phyloP scores from a whole-genome alignment of 1,284 basidiomycete genomes.

The Malassezia obtusa region DNA sequence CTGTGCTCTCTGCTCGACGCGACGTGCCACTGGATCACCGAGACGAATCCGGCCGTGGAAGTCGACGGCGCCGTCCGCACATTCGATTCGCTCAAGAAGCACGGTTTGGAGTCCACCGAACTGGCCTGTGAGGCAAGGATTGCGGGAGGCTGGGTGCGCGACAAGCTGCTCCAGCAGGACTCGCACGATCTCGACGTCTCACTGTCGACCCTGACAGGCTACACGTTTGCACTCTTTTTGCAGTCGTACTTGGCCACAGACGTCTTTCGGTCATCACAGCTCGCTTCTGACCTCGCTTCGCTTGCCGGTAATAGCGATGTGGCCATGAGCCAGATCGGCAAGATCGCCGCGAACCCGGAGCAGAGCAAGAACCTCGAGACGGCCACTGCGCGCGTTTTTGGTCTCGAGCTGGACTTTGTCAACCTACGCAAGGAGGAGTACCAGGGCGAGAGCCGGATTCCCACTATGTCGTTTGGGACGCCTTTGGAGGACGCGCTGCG shows the following conservation, averaged over 20 bases:
- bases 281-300: background rate
- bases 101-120: conserved; percentile 3
- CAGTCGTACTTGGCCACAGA: conserved; percentile 58
- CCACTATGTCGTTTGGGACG: conserved; percentile 76
- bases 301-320: conserved; percentile 18
- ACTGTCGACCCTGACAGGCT: conserved; percentile 72
- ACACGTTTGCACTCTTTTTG: conserved; percentile 75
- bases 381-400: conserved; percentile 74
- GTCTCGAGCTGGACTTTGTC: conserved; percentile 82
- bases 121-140: conserved; percentile 31
- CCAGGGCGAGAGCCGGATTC: conserved; percentile 74
- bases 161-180: conserved; percentile 77
- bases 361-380: conserved; percentile 98
- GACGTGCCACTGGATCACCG: conserved; percentile 30
- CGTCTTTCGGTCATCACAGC: conserved; percentile 43
- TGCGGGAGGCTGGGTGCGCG: conserved; percentile 91
- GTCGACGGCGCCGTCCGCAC: conserved; percentile 20
- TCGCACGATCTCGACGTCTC: conserved; percentile 93
- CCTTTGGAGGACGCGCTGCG: conserved; percentile 81
- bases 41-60: conserved; percentile 20
- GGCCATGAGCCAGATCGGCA: conserved; percentile 52
- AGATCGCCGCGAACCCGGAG: conserved; percentile 86
- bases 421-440: conserved; percentile 87
- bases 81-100: conserved; percentile 11
- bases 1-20: conserved; percentile 37